Percentiles rank a stretch among this genome's conserved stretches.
Conservation (phyloP, 345 rosid species). For the Populus alba region DNA sequence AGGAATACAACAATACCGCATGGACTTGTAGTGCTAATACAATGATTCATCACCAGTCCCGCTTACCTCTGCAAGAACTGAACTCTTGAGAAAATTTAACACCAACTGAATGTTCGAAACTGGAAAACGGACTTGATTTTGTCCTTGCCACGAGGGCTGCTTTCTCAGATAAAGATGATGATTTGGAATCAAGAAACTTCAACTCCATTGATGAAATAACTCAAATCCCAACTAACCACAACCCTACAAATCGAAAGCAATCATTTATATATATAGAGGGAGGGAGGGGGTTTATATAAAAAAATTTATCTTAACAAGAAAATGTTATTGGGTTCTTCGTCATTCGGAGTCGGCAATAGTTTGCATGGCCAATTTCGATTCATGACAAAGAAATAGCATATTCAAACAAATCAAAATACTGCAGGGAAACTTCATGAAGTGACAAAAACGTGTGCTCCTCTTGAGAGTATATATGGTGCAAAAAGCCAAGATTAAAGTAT, state of each 20-base stretch:
- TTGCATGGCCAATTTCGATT: not conserved
- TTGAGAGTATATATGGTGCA: not conserved
- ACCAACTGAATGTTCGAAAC: conserved; percentile 28
- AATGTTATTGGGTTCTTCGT: conserved; percentile 19
- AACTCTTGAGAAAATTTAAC: conserved; percentile 33
- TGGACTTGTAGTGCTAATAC: not conserved
- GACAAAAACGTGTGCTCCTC: not conserved
- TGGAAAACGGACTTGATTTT: conserved; percentile 21
- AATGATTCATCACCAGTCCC: not conserved
- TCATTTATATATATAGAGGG: not conserved
- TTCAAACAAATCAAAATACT: not conserved
- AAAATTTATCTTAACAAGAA: conserved; percentile 31
- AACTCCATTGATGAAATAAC: conserved; percentile 40
- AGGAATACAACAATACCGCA: not conserved
- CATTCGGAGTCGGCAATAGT: conserved; percentile 1
- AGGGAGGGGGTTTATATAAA: not conserved
- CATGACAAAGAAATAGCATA: not conserved
- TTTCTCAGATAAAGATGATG: conserved; percentile 35
- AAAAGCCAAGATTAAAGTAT: conserved; percentile 2
- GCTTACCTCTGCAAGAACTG: conserved; percentile 36
- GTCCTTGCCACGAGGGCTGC: conserved; percentile 23
- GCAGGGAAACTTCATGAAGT: not conserved
- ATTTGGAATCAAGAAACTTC: conserved; percentile 29
- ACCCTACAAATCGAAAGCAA: not conserved
- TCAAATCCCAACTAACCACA: conserved; percentile 15